Evolutionary conservation across 352 stramenopile genomes (phyloP).

Genomic region (Phytopythium oedochilum): DNA sequence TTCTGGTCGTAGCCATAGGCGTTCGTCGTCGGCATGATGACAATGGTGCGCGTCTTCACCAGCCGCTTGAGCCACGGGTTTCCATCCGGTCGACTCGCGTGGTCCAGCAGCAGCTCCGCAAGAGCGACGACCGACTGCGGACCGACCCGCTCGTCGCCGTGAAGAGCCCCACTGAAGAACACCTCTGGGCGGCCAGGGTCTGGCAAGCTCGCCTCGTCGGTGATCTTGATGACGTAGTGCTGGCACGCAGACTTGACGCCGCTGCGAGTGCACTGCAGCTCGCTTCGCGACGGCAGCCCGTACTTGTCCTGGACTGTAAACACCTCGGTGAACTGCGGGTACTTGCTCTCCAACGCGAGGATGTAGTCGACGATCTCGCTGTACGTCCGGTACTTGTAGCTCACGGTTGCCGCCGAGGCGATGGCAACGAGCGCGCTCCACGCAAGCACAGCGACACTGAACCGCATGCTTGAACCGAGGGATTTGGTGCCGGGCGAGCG

Average conservation of each 20-base stretch:
- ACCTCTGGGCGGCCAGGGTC: constrained; percentile 85
- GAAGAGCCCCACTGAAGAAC: constrained; percentile 92
- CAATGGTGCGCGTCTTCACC: constrained; percentile 71
- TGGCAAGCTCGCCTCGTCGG: constrained; percentile 56
- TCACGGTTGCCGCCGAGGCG: constrained; percentile 5
- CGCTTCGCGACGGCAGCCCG: constrained; percentile 37
- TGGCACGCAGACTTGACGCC: constrained; percentile 40
- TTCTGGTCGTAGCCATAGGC: constrained; percentile 88
- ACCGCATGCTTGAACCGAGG: constrained; percentile 10
- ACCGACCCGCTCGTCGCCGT: constrained; percentile 93
- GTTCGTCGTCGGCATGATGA: constrained; percentile 91
- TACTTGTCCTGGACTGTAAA: constrained; percentile 82
- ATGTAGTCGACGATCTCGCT: constrained; percentile 65
- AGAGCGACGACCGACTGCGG: constrained; percentile 82
- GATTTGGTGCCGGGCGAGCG: constrained; percentile 3
- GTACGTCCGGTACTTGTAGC: constrained; percentile 61
- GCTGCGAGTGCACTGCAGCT: constrained; percentile 44
- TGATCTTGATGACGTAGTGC: constrained; percentile 86
- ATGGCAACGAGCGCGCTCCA: not conserved
- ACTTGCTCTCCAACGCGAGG: constrained; percentile 42
- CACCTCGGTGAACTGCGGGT: constrained; percentile 67
- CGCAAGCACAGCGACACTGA: constrained; percentile 1
- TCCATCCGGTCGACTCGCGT: constrained; percentile 35
- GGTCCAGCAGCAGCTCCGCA: constrained; percentile 51
- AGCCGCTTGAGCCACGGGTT: constrained; percentile 62